A percentile compares a stretch with the other conserved stretches of the same genome.
Evolutionary conservation across 257 asterid species (phyloP).

Genomic region (Przewalskia tangutica): DNA sequence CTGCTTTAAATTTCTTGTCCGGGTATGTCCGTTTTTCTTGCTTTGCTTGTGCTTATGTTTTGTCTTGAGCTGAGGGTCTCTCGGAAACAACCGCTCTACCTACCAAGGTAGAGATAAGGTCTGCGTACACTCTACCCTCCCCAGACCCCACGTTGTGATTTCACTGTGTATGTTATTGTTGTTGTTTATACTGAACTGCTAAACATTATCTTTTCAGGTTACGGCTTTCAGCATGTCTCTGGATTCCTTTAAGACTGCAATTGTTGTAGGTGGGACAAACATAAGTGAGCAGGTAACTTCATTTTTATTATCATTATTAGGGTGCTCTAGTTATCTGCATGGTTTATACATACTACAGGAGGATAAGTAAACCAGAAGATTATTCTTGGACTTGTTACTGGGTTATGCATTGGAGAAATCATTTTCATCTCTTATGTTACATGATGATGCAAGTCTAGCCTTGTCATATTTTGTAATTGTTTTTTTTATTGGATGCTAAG

Average conservation of each 20-base stretch:
- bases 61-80: too few relatives aligned
- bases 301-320: conserved; percentile 4
- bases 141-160: too few relatives aligned
- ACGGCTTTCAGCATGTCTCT: conserved; percentile 80
- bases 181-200: background rate
- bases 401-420: background rate
- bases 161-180: too few relatives aligned
- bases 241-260: conserved; percentile 69
- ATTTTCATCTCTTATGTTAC: background rate
- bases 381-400: background rate
- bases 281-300: conserved; percentile 64
- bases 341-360: background rate
- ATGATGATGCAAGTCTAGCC: conserved; percentile 1
- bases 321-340: conserved; percentile 5
- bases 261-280: conserved; percentile 84
- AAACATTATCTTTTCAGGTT: conserved; percentile 39
- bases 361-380: background rate
- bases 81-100: too few relatives aligned
- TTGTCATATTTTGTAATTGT: conserved; percentile 10
- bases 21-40: too few relatives aligned
- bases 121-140: too few relatives aligned
- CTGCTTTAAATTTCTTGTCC: too few relatives aligned
- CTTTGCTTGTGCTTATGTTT: too few relatives aligned
- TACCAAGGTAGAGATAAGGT: too few relatives aligned
- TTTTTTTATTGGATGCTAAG: conserved; percentile 23